phyloP scores from a whole-genome alignment of 225 moss, liverwort and hornwort genomes.

The Bryum argenteum region DNA sequence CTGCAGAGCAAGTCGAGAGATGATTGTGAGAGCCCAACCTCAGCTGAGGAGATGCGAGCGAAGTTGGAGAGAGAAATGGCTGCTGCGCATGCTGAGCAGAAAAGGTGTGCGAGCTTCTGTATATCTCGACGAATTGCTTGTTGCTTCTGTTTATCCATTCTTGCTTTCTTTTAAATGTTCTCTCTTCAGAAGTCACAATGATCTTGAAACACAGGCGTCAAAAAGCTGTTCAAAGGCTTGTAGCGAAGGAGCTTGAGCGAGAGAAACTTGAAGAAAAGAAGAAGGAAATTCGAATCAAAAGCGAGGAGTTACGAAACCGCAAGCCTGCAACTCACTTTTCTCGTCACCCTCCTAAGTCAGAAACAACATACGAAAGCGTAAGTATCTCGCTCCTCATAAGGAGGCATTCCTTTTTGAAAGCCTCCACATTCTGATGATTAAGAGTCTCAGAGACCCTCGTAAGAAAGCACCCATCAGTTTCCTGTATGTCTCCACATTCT shows the following conservation, averaged over 20 bases:
- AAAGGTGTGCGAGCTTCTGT: constrained; percentile 43
- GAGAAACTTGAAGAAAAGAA: constrained; percentile 38
- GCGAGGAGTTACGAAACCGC: constrained; percentile 8
- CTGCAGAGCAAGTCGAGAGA: constrained; percentile 25
- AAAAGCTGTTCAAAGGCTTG: constrained; percentile 30
- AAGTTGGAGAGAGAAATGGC: constrained; percentile 58
- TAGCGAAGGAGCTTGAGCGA: constrained; percentile 29
- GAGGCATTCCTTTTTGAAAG: no score
- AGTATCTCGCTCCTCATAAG: constrained; percentile 19
- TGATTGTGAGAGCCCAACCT: constrained; percentile 30
- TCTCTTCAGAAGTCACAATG: background rate
- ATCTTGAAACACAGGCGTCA: constrained; percentile 35
- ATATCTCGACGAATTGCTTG: background rate
- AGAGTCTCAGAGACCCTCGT: no score
- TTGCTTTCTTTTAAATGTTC: no score
- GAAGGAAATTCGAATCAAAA: constrained; percentile 16
- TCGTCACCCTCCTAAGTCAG: constrained; percentile 17
- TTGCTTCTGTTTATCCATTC: background rate
- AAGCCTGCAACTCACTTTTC: constrained; percentile 25
- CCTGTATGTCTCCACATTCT: no score
- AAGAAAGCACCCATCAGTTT: no score
- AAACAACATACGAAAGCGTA: constrained; percentile 35
- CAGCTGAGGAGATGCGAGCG: constrained; percentile 31
- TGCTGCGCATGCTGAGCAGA: constrained; percentile 55
- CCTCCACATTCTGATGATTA: no score